Base-by-base conservation (phyloP, 345 rosid species). In the Eucalyptus pauciflora region DNA sequence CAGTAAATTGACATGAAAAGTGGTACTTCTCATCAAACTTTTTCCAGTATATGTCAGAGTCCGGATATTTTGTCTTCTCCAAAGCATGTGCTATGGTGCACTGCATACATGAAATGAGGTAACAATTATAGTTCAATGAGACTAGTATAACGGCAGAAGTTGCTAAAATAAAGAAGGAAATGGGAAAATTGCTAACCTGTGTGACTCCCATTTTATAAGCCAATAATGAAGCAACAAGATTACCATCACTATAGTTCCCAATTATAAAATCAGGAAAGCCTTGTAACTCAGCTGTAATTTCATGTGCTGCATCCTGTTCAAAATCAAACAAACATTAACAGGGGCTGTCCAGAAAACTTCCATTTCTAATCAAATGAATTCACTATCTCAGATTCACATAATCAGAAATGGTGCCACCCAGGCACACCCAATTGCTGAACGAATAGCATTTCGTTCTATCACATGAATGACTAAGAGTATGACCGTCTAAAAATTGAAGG, bases 41-140 rank as follows among this genome's bases (percentile, higher is more conserved):
- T 91, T 95, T 97, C 99, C 99, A 98, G 91, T 97, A 98, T 86
- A 98, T 94, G 94, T 98, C 99, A 51, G 99, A 98, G 87, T 98
- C 98, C n/a, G 99, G 99, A 94, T 97, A 98, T 92, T 98, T 98
- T 17, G 99, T 97, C 92, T 98, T 98, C 96, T 97, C 99, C 96
- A 97, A 88, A 51, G 99, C 99, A 95, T 97, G 99, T 17, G 99
- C 99, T 91, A 98, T 98, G 88, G 97, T 98, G 91, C 99, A 98
- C 99, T 98, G 95, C 93, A 93, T 41, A 6, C 85, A 41, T 41
- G 15, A 76, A 41, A 76, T 37, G 85, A 12, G 15, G 43, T 76
- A 76, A 76, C 5, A 6, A 20, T 11, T 41, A 76, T 41, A 37
- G 48, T 41, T 41, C 27, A 13, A 76, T 20, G 85, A 76, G 85